Evolutionary conservation across 2,329 filamentous ascomycete species (phyloP).

Genomic region (Sclerotinia glacialis): DNA sequence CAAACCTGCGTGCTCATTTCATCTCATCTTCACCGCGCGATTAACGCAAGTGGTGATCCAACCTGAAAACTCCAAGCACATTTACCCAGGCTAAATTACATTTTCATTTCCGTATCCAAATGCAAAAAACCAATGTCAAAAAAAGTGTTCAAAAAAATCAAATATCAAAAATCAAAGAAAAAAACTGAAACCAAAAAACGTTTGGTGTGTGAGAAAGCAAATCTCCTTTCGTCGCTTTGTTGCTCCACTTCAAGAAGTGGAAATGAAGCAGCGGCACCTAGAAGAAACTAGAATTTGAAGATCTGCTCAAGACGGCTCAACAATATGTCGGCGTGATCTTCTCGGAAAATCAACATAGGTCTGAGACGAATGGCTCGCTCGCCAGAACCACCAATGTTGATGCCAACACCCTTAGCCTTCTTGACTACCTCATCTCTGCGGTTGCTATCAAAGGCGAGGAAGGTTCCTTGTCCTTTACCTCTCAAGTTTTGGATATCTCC

Average conservation of each 20-base stretch:
- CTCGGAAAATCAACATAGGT: constrained; percentile 83
- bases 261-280: constrained; percentile 1
- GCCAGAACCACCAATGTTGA: constrained; percentile 78
- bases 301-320: constrained; percentile 69
- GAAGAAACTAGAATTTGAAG: constrained; percentile 32
- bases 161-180: neutral
- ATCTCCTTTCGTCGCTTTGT: neutral
- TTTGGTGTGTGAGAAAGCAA: neutral
- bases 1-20: constrained; percentile 20
- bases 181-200: neutral
- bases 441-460: constrained; percentile 76
- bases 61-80: constrained; percentile 20
- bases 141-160: neutral
- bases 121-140: constrained; percentile 6
- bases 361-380: constrained; percentile 66
- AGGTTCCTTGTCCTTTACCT: constrained; percentile 73
- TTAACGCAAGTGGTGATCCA: constrained; percentile 20
- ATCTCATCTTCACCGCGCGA: constrained; percentile 20
- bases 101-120: constrained; percentile 15
- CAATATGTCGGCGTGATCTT: constrained; percentile 84
- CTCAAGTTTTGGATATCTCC: constrained; percentile 69
- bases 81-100: constrained; percentile 18
- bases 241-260: neutral
- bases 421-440: constrained; percentile 66
- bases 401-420: constrained; percentile 67